Evolutionary conservation across 1,284 basidiomycete genomes (phyloP).

Genomic region (Marasmius fiardii): DNA sequence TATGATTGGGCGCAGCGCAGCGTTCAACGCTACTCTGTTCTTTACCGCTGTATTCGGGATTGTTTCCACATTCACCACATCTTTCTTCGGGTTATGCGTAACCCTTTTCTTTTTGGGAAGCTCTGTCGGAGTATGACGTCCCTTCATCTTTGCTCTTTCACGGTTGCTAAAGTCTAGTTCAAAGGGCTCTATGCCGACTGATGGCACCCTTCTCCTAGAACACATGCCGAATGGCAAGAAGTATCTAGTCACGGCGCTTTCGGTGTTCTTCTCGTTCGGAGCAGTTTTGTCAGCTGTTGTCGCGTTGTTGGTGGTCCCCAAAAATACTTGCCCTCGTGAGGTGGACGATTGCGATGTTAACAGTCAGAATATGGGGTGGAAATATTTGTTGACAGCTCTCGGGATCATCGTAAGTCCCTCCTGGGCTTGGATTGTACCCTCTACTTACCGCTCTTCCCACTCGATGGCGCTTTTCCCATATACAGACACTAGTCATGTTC

Average conservation of each 20-base stretch:
- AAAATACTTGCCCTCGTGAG: conserved; percentile 62
- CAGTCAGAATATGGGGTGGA: conserved; percentile 81
- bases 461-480: neutral
- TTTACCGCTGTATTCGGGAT: conserved; percentile 90
- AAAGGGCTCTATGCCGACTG: conserved; percentile 93
- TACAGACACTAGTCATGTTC: conserved; percentile 85
- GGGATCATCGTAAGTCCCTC: conserved; percentile 62
- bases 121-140: conserved; percentile 73
- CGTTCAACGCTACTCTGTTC: conserved; percentile 91
- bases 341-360: conserved; percentile 56
- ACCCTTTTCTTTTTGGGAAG: conserved; percentile 87
- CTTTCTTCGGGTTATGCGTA: conserved; percentile 71
- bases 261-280: conserved; percentile 93
- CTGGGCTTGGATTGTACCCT: conserved; percentile 26
- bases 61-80: conserved; percentile 74
- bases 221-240: conserved; percentile 91
- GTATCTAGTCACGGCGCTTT: conserved; percentile 92
- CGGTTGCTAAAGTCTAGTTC: conserved; percentile 9
- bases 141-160: neutral
- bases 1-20: conserved; percentile 79
- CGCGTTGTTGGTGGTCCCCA: conserved; percentile 75
- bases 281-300: conserved; percentile 82
- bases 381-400: conserved; percentile 72
- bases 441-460: neutral
- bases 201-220: conserved; percentile 92